Base-by-base conservation (phyloP, 176 grass and related monocot species). In the Cocos nucifera region DNA sequence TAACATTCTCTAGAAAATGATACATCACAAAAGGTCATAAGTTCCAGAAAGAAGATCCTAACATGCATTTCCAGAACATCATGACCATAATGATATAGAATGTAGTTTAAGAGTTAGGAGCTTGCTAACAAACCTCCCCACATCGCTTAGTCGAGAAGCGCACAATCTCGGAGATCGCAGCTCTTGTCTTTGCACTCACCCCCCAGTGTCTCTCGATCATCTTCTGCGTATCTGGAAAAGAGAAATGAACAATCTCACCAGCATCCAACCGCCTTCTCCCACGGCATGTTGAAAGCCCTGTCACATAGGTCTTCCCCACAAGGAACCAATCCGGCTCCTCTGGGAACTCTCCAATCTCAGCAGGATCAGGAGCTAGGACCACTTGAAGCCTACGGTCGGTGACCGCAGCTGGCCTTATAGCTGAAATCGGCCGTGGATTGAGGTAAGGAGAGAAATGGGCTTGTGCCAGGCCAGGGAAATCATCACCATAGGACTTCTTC, bases 141-240 rank as follows among this genome's bases (percentile, higher is more conserved):
- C 75, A 69, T 59, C 90, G 79, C 57, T 77, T 95, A 56, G 90
- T 95, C 15, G 90, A 89, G 63, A 95, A 95, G 35, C 90, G 82
- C 20, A 95, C 90, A 17, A 95, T 95, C 78, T 62, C 67, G 3
- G 86, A 61, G 35, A 83, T 15, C 15, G 83, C 57, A 4, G 69
- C 67, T 1, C 74, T 79, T 17, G 84, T 82, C 59, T 79, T 95
- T 28, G 28, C 17, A 0, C 77, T 84, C 21, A 86, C 35, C 55
- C 76, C 77, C 2, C 80, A 32, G 30, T 32, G 0, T 49, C 77
- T 77, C 0, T 74, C 55, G 20, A 75, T 68, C 19, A 19, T n/a
- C 29, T 51, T 73, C 16, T 62, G 53, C 27, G 20, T 53, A 22
- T 73, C 82, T 17, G 90, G 86, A 82, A 95, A 95, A 16, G 74